These are phyloP conservation scores for Lyophyllum atratum DNA, from an alignment of 768 basidiomycete species.

Conservation along the genomic window DNA sequence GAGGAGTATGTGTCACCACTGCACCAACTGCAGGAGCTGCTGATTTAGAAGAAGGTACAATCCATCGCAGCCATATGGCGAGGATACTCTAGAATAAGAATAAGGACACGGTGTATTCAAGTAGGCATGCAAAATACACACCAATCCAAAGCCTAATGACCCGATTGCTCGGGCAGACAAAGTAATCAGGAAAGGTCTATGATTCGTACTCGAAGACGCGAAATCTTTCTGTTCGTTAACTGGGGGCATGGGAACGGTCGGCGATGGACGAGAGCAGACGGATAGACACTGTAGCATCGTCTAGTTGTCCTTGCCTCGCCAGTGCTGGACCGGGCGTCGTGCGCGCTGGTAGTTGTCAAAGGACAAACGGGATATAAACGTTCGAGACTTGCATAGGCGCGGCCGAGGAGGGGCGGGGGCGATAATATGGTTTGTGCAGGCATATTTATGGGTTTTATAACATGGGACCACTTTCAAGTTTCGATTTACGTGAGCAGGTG, in stretches of 20 bases:
- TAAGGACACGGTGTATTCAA: conserved; percentile 4
- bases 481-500: conserved; percentile 19
- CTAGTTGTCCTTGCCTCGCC: background rate
- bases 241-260: conserved; percentile 5
- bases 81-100: conserved; percentile 38
- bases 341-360: background rate
- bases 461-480: conserved; percentile 42
- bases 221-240: conserved; percentile 1
- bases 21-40: background rate
- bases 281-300: conserved; percentile 10
- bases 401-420: conserved; percentile 4
- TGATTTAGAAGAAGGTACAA: conserved; percentile 26
- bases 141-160: conserved; percentile 38
- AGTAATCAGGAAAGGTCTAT: conserved; percentile 18
- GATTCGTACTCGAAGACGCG: conserved; percentile 4
- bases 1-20: background rate
- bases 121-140: conserved; percentile 20
- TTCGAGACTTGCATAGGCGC: conserved; percentile 6
- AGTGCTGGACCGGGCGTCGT: background rate
- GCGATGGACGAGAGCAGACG: conserved; percentile 1
- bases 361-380: background rate
- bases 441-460: conserved; percentile 18
- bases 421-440: conserved; percentile 26
- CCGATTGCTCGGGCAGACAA: conserved; percentile 26
- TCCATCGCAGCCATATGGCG: conserved; percentile 45